Percentiles rank a stretch among this genome's conserved stretches.
These are phyloP conservation scores for Didymella pomorum DNA, from an alignment of 2,329 filamentous ascomycete species.

Conservation along the genomic window DNA sequence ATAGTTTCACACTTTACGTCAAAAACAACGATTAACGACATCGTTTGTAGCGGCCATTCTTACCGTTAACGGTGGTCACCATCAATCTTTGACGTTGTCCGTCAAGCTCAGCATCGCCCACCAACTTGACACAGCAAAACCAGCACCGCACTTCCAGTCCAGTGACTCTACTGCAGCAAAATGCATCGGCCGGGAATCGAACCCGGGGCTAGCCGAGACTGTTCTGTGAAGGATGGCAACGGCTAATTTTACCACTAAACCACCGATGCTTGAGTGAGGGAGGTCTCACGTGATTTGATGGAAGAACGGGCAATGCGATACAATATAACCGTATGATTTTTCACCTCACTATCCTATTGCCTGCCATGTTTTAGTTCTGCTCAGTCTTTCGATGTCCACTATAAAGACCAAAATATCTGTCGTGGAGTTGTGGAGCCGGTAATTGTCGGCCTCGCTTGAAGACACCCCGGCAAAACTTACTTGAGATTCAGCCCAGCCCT, in stretches of 20 bases:
- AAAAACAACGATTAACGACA: neutral
- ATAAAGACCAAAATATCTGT: too few relatives aligned
- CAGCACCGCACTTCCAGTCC: neutral
- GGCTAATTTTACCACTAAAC: constrained; percentile 2
- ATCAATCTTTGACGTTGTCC: neutral
- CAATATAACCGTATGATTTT: neutral
- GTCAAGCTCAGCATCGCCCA: neutral
- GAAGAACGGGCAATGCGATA: too few relatives aligned
- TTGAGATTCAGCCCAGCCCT: neutral
- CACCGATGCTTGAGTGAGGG: neutral
- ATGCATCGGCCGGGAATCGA: neutral
- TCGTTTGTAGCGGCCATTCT: neutral
- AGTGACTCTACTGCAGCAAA: neutral
- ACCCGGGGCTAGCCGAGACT: constrained; percentile 1
- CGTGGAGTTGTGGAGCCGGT: neutral
- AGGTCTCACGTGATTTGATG: neutral
- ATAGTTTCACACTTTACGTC: neutral
- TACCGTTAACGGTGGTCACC: neutral
- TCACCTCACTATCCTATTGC: too few relatives aligned
- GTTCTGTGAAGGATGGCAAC: neutral
- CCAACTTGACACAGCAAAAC: neutral
- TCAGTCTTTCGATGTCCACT: too few relatives aligned
- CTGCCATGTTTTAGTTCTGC: too few relatives aligned
- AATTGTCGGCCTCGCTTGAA: neutral
- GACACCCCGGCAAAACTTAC: neutral